Evolutionary conservation across 1,139 yeast species (phyloP), one percentile per base, ranked within the genome.

Genomic region (Suhomyces anneliseae): DNA sequence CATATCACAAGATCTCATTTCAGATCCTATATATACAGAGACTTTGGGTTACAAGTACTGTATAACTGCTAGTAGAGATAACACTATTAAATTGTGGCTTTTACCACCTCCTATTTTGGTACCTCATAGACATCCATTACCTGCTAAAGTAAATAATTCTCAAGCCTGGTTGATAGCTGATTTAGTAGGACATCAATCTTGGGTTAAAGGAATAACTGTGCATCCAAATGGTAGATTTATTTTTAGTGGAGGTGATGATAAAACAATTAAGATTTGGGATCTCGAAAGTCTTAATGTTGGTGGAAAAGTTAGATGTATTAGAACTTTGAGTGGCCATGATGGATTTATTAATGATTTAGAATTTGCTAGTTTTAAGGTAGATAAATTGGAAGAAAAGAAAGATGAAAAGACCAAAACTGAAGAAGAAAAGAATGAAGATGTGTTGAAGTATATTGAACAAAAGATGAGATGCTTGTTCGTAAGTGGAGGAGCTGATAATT

Each of bases 11-110:
- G 69, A 65, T 10, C 46, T 73, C 12, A 50, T 70, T 7, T 40
- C 56, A 7, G 70, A 72, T 48, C 56, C 61, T 1, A 43, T 64
- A 1, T 59, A 60, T 46, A 69, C 72, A 35, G 59, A 65, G 1
- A 54, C 61, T 3, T 58, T 84, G 24, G 87, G 86, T 0, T 84
- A 74, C 64, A 84, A 83, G 58, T 84, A 83, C 58, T 82, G 92
- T 49, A 82, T 86, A 2, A 83, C 96, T 8, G 90, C 87, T 19
- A 90, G 95, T 3, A 75, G 98, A 55, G 97, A 92, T 64, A 86
- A 87, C 58, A 64, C 80, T 2, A 75, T 92, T 36, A 82, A 83
- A 55, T 69, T 92, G 27, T 92, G 97, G 97, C 74, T 84, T 43
- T 62, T 85, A 9, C 90, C 90, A 1, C 69, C 83, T 1, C 90